Evolutionary conservation across 2,329 filamentous ascomycete genomes (phyloP), one percentile per base, ranked within the genome.

Genomic region (Fusarium drepaniforme): DNA sequence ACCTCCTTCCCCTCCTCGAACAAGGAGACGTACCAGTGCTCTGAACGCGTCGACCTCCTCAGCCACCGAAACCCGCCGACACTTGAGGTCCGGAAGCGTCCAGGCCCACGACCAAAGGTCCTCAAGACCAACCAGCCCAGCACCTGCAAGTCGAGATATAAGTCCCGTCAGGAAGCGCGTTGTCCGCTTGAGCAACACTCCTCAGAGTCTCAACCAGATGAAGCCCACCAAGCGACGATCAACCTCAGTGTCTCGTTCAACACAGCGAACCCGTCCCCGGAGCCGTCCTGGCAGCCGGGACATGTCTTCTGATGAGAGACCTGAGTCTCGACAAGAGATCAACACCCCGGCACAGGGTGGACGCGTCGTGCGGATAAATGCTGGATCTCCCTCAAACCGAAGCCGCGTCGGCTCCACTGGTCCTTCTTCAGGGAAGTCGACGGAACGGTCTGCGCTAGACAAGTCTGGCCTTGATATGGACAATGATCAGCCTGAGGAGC

Each of bases 91-190:
- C 23, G 85, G 83, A 49, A 90, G 87, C 73, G 84, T 80, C 3
- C 88, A 89, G 67, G 74, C 82, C 3, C 70, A 74, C 37, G 83
- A 84, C 21, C 70, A 72, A 51, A 83, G 80, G 56, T 82, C 84
- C 1, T 86, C 86, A 11, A 81, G 83, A 40, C 83, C 81, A 11
- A 77, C 81, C 3, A 89, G 87, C 21, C 88, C 88, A 2, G 80
- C 82, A 2, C 83, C 60, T 18, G 64, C 58, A 60, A 88, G 85
- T 62, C 83, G 85, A 56, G 88, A 90, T 46, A 83, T 82, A 64
- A 90, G 88, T 75, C 89, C 89, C 0, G 83, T 85, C 3, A 85
- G 89, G 71, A 91, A 90, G 79, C 84, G 90, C 46, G 87, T 91
- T 35, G 88, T 91, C 18, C 86, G 90, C 16, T 82, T 91, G 21